phyloP scores from a whole-genome alignment of 179 eudicot genomes.

The Camellia oleifera region DNA sequence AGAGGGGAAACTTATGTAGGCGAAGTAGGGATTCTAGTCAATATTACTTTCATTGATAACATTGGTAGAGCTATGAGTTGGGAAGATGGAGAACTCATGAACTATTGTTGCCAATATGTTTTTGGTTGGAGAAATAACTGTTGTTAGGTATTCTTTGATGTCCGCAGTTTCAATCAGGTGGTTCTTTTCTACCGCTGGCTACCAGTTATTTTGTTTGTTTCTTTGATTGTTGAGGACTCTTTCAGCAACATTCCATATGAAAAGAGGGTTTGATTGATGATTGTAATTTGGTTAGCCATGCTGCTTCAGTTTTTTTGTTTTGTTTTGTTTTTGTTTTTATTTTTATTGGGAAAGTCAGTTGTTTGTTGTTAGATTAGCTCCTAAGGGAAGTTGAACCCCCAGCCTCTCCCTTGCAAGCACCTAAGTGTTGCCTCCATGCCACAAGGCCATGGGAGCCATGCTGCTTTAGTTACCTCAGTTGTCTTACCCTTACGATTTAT shows the following conservation, averaged over 20 bases:
- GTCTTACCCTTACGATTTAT: neutral
- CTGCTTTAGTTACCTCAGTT: neutral
- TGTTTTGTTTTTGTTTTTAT: too few relatives aligned
- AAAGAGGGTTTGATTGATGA: neutral
- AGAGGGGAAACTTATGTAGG: neutral
- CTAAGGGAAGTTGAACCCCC: too few relatives aligned
- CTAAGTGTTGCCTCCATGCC: too few relatives aligned
- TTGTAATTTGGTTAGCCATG: neutral
- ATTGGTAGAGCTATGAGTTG: neutral
- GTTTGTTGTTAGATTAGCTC: too few relatives aligned
- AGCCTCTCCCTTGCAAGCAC: too few relatives aligned
- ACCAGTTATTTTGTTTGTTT: neutral
- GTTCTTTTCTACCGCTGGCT: neutral
- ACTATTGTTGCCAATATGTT: neutral
- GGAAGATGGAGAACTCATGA: neutral
- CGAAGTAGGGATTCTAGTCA: neutral
- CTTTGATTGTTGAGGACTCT: neutral
- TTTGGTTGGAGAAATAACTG: constrained; percentile 8
- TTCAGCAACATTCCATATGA: neutral
- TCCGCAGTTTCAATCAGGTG: neutral
- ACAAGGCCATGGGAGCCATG: too few relatives aligned
- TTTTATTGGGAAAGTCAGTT: too few relatives aligned
- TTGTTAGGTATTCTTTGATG: neutral
- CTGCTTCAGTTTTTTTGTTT: neutral
- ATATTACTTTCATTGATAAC: neutral